Evolutionary conservation across 345 rosid genomes (phyloP), one percentile per base, ranked within the genome.

Genomic region (Nasturtium officinale): DNA sequence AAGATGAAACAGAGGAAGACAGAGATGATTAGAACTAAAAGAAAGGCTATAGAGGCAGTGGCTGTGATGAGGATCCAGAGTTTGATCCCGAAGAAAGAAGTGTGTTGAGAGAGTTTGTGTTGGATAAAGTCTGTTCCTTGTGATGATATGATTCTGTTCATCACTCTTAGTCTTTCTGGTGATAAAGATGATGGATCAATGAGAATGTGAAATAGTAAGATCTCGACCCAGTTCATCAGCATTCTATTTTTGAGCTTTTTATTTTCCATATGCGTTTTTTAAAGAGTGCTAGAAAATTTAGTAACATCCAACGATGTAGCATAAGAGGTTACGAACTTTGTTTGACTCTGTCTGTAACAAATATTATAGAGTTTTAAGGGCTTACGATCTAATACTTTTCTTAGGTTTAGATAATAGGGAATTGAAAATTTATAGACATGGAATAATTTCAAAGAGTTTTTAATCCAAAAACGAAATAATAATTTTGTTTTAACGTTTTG

Each of bases 21-120:
- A 47, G 74, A 7, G 29, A 74, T 13, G 43, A 84, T 53, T 11
- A 81, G n/a, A 3, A 77, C 33, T 6, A 81, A 11, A 74, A 82
- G 16, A n/a, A 81, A 50, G 42, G 57, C 60, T 18, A 54, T 11
- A 40, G 77, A 60, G 18, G 61, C 66, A 18, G 84, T 55, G 37
- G 62, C 67, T 53, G 82, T 58, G 25, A 92, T 58, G 15, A 86
- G 72, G 50, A 92, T 56, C 92, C 87, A 84, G 54, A 87, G 64
- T 40, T 53, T 73, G 71, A 85, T 54, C 38, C 88, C 89, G 6
- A 88, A 82, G 28, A 88, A 73, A 1, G 85, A 67, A 53, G 85
- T 83, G 26, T 74, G 86, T 82, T 54, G 77, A 65, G 65, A 85
- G 84, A 72, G 72, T 56, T 69, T 70, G 23, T 70, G 61, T 13